Conservation (phyloP, 192 early-diverging fungal species). For the Podila epicladia region DNA sequence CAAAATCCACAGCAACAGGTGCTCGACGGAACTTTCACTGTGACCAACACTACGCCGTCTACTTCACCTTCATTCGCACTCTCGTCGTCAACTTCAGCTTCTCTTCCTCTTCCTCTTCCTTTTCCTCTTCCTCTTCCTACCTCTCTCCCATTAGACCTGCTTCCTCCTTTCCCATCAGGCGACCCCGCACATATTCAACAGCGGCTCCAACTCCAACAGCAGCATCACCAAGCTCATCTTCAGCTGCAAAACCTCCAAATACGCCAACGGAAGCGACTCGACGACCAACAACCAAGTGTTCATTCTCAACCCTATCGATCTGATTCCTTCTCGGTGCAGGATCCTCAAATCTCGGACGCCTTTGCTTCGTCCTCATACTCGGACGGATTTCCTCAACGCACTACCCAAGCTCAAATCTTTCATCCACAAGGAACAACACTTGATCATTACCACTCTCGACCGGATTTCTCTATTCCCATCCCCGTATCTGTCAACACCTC, state of each 20-base stretch:
- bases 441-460: neutral
- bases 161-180: neutral
- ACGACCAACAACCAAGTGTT: constrained; percentile 6
- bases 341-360: neutral
- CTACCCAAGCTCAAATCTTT: neutral
- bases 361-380: neutral
- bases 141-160: neutral
- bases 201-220: constrained; percentile 21
- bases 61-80: constrained; percentile 3
- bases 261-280: constrained; percentile 16
- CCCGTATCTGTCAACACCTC: neutral
- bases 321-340: neutral
- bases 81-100: constrained; percentile 5
- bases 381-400: neutral
- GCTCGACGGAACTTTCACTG: neutral
- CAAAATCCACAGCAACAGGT: neutral
- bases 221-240: constrained; percentile 17
- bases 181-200: constrained; percentile 2
- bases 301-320: constrained; percentile 5
- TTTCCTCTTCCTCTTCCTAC: neutral
- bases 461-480: neutral
- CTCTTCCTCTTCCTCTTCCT: neutral
- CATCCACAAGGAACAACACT: neutral
- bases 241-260: constrained; percentile 26
- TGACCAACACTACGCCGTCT: neutral